Percentiles rank a stretch among this genome's conserved stretches.
phyloP scores from a whole-genome alignment of 2,329 filamentous ascomycete genomes.

The Madurella mycetomatis region DNA sequence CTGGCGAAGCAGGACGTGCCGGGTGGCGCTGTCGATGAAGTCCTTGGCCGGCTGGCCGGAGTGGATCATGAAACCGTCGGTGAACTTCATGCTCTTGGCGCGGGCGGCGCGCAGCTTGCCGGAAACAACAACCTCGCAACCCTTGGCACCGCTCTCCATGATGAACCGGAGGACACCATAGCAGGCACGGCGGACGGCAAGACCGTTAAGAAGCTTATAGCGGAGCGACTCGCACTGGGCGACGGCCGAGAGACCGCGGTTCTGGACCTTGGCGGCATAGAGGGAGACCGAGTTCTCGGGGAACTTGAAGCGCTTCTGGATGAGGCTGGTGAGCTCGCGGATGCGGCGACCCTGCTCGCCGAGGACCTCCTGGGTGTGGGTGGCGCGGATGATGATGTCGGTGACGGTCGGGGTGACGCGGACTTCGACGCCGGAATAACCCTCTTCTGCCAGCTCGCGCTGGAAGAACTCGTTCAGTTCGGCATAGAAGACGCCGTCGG shows the following conservation, averaged over 20 bases:
- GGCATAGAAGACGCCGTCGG: slow-evolving; percentile 99
- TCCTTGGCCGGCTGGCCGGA: slow-evolving; percentile 99
- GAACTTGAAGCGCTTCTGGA: slow-evolving; percentile 99
- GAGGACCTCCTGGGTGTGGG: slow-evolving; percentile 99
- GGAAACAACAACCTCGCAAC: slow-evolving; percentile 98
- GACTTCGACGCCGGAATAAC: slow-evolving; percentile 99
- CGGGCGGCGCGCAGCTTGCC: slow-evolving; percentile 98
- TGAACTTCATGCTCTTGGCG: slow-evolving; percentile 99
- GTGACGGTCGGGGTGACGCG: slow-evolving; percentile 99
- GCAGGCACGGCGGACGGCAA: slow-evolving; percentile 97
- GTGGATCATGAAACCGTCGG: slow-evolving; percentile 99
- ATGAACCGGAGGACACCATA: slow-evolving; percentile 99
- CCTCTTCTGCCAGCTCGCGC: slow-evolving; percentile 99
- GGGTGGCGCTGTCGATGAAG: slow-evolving; percentile 98
- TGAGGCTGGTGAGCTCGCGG: slow-evolving; percentile 98
- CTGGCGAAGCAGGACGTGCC: slow-evolving; percentile 99
- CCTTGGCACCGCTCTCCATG: slow-evolving; percentile 99
- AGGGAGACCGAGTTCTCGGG: slow-evolving; percentile 99
- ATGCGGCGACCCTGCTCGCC: slow-evolving; percentile 99
- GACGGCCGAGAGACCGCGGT: slow-evolving; percentile 98
- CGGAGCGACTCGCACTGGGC: slow-evolving; percentile 99
- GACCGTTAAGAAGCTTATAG: slow-evolving; percentile 99
- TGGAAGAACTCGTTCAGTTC: slow-evolving; percentile 99
- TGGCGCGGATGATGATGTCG: slow-evolving; percentile 99
- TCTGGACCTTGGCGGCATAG: slow-evolving; percentile 99